These are phyloP conservation scores for Evansstolkia leycettana DNA, from an alignment of 495 filamentous ascomycete species.

Conservation along the genomic window DNA sequence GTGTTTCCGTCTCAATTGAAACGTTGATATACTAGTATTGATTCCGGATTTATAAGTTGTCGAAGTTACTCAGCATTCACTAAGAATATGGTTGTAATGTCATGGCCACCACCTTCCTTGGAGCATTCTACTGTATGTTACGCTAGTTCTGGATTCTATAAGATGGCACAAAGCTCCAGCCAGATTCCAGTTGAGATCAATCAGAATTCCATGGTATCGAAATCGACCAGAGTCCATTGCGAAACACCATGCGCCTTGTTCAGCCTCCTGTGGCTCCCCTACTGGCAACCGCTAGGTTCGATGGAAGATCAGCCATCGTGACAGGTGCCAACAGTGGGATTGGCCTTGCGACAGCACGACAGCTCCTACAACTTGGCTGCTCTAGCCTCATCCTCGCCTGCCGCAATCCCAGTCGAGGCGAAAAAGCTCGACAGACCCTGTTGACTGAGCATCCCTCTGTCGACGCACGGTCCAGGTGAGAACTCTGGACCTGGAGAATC, in stretches of 20 bases:
- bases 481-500: constrained; percentile 12
- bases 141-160: no score
- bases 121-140: no score
- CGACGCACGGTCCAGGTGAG: constrained; percentile 10
- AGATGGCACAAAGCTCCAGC: no score
- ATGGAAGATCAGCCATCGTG: constrained; percentile 11
- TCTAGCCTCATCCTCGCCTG: constrained; percentile 14
- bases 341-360: constrained; percentile 9
- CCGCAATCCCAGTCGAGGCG: constrained; percentile 11
- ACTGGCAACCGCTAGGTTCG: constrained; percentile 7
- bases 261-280: constrained; percentile 6
- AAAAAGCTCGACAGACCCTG: constrained; percentile 5
- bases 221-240: no score
- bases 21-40: no score
- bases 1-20: no score
- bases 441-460: constrained; percentile 5
- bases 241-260: not conserved
- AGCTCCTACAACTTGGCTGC: constrained; percentile 5
- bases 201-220: no score
- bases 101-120: no score
- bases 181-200: no score
- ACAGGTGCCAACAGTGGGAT: constrained; percentile 13
- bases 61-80: no score
- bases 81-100: no score
- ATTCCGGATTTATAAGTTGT: no score